These are phyloP conservation scores for Dictyostelium citrinum DNA, from an alignment of 78 protist genomes.

Conservation along the genomic window DNA sequence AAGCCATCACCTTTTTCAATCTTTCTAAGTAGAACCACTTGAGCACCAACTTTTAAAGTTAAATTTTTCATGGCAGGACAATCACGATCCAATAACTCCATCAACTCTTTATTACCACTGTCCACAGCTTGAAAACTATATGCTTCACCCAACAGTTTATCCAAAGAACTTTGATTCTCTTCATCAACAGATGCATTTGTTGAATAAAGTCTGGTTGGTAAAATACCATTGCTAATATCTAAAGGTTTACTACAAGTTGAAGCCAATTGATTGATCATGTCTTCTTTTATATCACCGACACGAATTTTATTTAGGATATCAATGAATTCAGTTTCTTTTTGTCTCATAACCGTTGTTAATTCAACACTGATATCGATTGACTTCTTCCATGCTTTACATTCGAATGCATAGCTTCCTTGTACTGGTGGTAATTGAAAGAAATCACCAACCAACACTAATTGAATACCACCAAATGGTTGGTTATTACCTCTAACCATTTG, in stretches of 20 bases:
- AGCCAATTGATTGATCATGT: background rate
- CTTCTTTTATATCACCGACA: background rate
- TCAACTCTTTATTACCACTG: conserved; percentile 24
- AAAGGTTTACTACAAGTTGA: background rate
- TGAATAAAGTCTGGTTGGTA: conserved; percentile 66
- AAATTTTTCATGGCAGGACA: conserved; percentile 59
- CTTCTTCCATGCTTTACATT: conserved; percentile 25
- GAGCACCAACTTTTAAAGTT: conserved; percentile 75
- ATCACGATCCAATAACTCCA: conserved; percentile 36
- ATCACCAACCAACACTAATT: conserved; percentile 90
- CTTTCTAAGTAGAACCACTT: conserved; percentile 75
- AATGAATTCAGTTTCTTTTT: conserved; percentile 35
- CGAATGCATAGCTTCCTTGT: conserved; percentile 57
- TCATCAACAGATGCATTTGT: conserved; percentile 44
- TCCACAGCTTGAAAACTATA: conserved; percentile 7
- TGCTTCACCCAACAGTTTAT: conserved; percentile 12
- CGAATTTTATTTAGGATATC: conserved; percentile 25
- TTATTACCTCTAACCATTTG: conserved; percentile 37
- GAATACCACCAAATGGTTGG: conserved; percentile 91
- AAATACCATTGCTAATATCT: conserved; percentile 61
- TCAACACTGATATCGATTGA: conserved; percentile 20
- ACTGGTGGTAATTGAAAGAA: conserved; percentile 94
- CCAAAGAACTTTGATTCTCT: conserved; percentile 34
- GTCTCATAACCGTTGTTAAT: conserved; percentile 64
- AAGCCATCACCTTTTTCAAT: background rate